These are phyloP conservation scores for Psilocybe subaeruginosa DNA, from an alignment of 768 basidiomycete species.

Conservation along the genomic window DNA sequence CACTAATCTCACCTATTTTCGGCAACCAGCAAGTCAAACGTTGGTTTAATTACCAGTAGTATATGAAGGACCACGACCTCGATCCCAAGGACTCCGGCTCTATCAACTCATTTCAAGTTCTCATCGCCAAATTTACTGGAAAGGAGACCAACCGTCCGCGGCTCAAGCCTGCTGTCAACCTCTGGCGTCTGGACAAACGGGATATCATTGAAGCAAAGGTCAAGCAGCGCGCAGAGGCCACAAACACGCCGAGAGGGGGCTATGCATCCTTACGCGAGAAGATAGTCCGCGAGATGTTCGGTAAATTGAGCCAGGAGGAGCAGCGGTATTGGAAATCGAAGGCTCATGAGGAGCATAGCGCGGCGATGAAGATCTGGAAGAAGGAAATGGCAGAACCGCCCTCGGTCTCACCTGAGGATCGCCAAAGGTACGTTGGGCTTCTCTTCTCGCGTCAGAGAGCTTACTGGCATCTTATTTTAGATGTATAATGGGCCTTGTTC, in stretches of 20 bases:
- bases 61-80: conserved; percentile 15
- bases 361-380: background rate
- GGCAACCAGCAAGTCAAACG: conserved; percentile 18
- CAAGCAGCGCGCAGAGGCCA: background rate
- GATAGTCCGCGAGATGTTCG: background rate
- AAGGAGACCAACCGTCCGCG: background rate
- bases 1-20: background rate
- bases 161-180: background rate
- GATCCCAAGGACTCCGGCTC: conserved; percentile 4
- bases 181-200: conserved; percentile 5
- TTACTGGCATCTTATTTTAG: background rate
- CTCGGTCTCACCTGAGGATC: conserved; percentile 6
- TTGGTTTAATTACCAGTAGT: conserved; percentile 18
- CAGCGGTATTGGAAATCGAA: background rate
- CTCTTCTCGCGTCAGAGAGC: too few relatives aligned
- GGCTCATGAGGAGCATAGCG: background rate
- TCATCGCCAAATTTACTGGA: conserved; percentile 15
- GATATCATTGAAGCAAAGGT: background rate
- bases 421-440: conserved; percentile 10
- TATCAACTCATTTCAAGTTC: background rate
- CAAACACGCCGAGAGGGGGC: too few relatives aligned
- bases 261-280: background rate
- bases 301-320: background rate
- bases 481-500: background rate
- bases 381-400: background rate